phyloP scores from a whole-genome alignment of 2,329 filamentous ascomycete genomes.

The Coniochaeta sp. region DNA sequence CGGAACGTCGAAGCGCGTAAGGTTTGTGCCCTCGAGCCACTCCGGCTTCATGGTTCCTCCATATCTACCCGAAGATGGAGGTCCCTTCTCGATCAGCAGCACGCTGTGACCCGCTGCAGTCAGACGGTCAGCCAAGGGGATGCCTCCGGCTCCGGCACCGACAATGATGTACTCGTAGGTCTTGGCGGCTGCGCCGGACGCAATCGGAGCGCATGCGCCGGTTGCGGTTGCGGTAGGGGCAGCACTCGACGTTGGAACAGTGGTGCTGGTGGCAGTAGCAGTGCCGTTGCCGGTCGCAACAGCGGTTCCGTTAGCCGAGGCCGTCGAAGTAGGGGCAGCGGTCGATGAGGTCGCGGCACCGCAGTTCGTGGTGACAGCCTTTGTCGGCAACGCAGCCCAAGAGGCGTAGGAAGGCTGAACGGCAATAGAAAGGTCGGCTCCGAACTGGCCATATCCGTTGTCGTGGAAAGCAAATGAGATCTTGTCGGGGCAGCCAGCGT shows the following conservation, averaged over 20 bases:
- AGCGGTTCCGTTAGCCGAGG: conserved; percentile 26
- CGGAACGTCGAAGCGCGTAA: conserved; percentile 66
- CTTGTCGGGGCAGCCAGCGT: conserved; percentile 33
- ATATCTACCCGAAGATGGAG: conserved; percentile 57
- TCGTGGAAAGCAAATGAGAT: conserved; percentile 47
- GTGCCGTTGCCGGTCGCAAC: background rate
- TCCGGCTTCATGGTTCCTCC: conserved; percentile 51
- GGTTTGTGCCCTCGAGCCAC: conserved; percentile 54
- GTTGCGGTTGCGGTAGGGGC: conserved; percentile 8
- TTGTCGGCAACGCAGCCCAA: conserved; percentile 37
- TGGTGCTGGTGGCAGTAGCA: conserved; percentile 3
- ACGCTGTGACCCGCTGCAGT: conserved; percentile 59
- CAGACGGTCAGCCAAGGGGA: conserved; percentile 54
- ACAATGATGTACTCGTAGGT: conserved; percentile 58
- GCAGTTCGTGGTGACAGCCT: conserved; percentile 16
- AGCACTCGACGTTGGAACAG: conserved; percentile 7
- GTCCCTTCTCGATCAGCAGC: conserved; percentile 54
- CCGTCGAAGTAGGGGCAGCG: conserved; percentile 6
- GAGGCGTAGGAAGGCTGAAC: conserved; percentile 31
- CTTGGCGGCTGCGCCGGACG: conserved; percentile 6
- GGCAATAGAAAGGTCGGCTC: conserved; percentile 29
- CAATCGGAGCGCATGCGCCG: conserved; percentile 6
- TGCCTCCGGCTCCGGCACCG: conserved; percentile 55
- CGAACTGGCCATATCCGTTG: conserved; percentile 44
- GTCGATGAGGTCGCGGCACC: background rate